phyloP scores from a whole-genome alignment of 2,329 filamentous ascomycete genomes.

The Teratosphaeria viscida region DNA sequence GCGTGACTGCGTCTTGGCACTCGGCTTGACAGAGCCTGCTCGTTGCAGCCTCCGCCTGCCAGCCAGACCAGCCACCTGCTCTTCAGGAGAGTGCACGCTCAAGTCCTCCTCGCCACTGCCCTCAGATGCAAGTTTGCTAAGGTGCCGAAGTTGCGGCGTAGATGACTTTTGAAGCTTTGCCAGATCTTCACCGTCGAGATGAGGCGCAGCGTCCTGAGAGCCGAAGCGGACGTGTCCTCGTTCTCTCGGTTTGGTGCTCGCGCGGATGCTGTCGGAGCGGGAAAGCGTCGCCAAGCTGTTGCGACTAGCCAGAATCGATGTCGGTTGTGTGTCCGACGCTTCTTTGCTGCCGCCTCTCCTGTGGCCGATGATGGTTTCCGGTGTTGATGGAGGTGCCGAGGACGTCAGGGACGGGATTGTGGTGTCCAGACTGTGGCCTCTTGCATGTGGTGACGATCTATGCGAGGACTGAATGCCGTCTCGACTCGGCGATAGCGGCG shows the following conservation, averaged over 20 bases:
- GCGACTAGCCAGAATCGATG: slow-evolving; percentile 14
- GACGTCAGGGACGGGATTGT: slow-evolving; percentile 1
- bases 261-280: slow-evolving; percentile 27
- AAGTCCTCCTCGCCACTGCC: slow-evolving; percentile 69
- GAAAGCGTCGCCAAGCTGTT: slow-evolving; percentile 27
- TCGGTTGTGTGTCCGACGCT: slow-evolving; percentile 7
- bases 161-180: slow-evolving; percentile 77
- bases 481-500: not conserved
- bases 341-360: not conserved
- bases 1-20: slow-evolving; percentile 36
- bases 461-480: slow-evolving; percentile 10
- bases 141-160: slow-evolving; percentile 82
- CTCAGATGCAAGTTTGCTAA: slow-evolving; percentile 62
- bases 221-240: slow-evolving; percentile 24
- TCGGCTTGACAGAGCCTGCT: slow-evolving; percentile 40
- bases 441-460: slow-evolving; percentile 13
- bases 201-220: slow-evolving; percentile 19
- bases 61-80: slow-evolving; percentile 80
- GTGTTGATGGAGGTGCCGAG: not conserved
- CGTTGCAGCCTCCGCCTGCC: slow-evolving; percentile 76
- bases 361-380: not conserved
- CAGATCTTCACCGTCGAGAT: slow-evolving; percentile 47
- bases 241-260: slow-evolving; percentile 21
- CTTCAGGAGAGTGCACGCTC: slow-evolving; percentile 61
- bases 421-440: slow-evolving; percentile 15